These are phyloP conservation scores for Neurospora sp. DNA, from an alignment of 495 filamentous ascomycete species.

Conservation along the genomic window DNA sequence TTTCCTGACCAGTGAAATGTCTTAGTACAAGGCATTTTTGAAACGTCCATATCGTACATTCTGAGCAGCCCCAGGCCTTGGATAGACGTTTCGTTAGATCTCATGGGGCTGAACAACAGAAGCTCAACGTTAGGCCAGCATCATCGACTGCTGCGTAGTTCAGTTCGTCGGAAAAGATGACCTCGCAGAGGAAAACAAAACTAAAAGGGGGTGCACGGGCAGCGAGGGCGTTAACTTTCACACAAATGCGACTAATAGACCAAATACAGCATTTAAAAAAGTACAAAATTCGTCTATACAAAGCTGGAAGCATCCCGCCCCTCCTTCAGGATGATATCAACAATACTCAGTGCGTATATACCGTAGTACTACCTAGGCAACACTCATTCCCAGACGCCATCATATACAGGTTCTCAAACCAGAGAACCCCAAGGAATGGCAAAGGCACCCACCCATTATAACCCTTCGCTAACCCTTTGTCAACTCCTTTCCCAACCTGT, in stretches of 20 bases:
- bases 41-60: not conserved
- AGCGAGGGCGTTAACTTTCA: not conserved
- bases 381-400: not conserved
- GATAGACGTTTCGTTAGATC: too few species aligned
- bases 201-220: not conserved
- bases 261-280: not conserved
- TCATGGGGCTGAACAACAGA: too few species aligned
- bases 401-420: not conserved
- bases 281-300: not conserved
- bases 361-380: not conserved
- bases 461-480: not conserved
- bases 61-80: too few species aligned
- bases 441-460: not conserved
- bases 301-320: not conserved
- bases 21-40: not conserved
- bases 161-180: too few species aligned
- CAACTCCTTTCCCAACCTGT: not conserved
- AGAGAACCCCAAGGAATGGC: not conserved
- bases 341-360: not conserved
- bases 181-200: too few species aligned
- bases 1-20: not conserved
- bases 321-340: not conserved
- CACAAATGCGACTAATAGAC: not conserved
- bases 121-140: too few species aligned
- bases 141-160: too few species aligned